Base-by-base conservation (phyloP, 1,284 basidiomycete genomes). In the Malassezia restricta region DNA sequence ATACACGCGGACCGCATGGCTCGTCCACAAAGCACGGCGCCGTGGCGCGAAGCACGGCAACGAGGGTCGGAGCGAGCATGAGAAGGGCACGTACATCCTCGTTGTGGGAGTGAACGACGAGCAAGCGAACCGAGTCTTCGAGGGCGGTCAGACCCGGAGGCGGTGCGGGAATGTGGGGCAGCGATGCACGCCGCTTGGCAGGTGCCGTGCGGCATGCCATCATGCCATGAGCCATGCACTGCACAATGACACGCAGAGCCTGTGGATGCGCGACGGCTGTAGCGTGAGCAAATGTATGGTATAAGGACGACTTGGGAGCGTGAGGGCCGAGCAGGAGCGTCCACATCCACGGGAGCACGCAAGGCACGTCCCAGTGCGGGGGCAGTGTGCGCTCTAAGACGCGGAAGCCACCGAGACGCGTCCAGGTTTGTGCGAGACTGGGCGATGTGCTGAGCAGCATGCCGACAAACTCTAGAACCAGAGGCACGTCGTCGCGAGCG, bases 381-480 rank as follows among this genome's bases (percentile, higher is more conserved):
- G 88, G 79, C 24, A 88, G 78, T 6, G 89, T 76, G 14, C 87
- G 76, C 48, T 79, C 79, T 29, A 88, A 81, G 3, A 86, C 81
- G 7, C 83, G 80, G 33, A 85, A 74, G 0, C 87, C 86, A 1
- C 88, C 78, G 0, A 80, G 33, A 5, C 44, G 44, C 2, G 27
- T 29, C 20, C 38, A 53, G 12, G 33, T 9, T 24, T 33, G 47
- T 7, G 20, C 42, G 4, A 43, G 17, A 83, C 32, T 64, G 50
- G 27, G 57, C 57, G 40, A 58, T 45, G 28, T 46, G 39, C 3
- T 43, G 40, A 67, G 48, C 11, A 68, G 59, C 11, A 45, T 40
- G 9, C 46, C 49, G 1, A 67, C 44, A 8, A 71, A 51, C n/a
- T 53, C 43, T 3, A 71, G 46, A 0, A 65, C 51, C 15, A 57